Percentiles rank a stretch among this genome's conserved stretches.
Evolutionary conservation across 2,329 filamentous ascomycete species (phyloP).

Genomic region (Dothistroma pini): DNA sequence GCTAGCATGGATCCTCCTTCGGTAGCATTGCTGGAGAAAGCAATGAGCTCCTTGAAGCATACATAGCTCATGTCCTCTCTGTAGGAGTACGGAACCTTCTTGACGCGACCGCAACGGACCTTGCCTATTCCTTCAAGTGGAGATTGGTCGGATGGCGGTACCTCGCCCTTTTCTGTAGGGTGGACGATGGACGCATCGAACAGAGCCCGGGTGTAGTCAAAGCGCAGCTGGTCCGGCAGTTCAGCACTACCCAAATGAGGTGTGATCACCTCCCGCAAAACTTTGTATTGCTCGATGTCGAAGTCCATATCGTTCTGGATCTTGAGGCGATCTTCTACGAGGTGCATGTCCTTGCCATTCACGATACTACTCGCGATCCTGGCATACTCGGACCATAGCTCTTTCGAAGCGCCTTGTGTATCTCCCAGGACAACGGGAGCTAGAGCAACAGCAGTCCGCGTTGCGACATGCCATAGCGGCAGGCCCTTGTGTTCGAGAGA

Average conservation of each 20-base stretch:
- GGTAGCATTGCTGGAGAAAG: conserved; percentile 27
- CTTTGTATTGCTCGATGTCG: conserved; percentile 71
- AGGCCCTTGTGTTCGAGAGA: conserved; percentile 65
- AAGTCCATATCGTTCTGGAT: conserved; percentile 71
- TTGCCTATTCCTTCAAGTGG: conserved; percentile 62
- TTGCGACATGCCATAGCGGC: conserved; percentile 77
- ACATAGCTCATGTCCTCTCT: conserved; percentile 74
- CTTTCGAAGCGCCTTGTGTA: conserved; percentile 30
- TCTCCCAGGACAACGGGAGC: conserved; percentile 55
- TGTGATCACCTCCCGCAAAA: conserved; percentile 68
- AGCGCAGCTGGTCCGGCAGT: conserved; percentile 65
- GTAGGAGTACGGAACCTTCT: conserved; percentile 60
- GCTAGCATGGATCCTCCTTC: conserved; percentile 61
- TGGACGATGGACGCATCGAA: conserved; percentile 83
- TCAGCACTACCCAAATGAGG: conserved; percentile 64
- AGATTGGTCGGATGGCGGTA: conserved; percentile 49
- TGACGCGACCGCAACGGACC: conserved; percentile 67
- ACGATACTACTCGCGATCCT: conserved; percentile 38
- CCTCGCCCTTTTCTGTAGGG: conserved; percentile 53
- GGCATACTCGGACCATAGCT: conserved; percentile 55
- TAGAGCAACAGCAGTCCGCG: conserved; percentile 64
- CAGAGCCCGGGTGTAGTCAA: conserved; percentile 68
- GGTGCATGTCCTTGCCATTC: conserved; percentile 36
- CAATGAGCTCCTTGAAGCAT: conserved; percentile 69
- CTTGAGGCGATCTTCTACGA: conserved; percentile 22